Evolutionary conservation across 768 basidiomycete species (phyloP).

Genomic region (Pseudohyphozyma bogoriensis): DNA sequence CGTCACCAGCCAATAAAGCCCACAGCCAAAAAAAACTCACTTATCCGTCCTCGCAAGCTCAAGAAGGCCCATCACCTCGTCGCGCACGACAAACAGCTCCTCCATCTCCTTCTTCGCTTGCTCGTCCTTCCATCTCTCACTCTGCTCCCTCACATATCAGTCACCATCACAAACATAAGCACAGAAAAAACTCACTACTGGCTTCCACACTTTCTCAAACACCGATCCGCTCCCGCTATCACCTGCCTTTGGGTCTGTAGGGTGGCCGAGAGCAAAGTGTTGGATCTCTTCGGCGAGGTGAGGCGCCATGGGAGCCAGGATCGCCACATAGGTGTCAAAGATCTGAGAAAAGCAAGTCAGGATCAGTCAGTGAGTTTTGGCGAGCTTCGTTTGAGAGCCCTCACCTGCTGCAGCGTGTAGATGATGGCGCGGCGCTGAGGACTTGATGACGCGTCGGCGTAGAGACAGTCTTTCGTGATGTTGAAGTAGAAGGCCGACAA

Average conservation of each 20-base stretch:
- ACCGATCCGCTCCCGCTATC: conserved; percentile 45
- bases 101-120: conserved; percentile 55
- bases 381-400: conserved; percentile 17
- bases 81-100: conserved; percentile 52
- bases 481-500: conserved; percentile 89
- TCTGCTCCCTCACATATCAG: conserved; percentile 41
- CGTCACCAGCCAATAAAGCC: neutral
- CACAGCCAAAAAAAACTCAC: conserved; percentile 41
- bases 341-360: conserved; percentile 42
- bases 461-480: conserved; percentile 77
- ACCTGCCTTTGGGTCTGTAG: conserved; percentile 24
- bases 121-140: conserved; percentile 53
- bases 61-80: conserved; percentile 53
- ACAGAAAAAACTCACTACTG: conserved; percentile 47
- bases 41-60: conserved; percentile 68
- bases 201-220: conserved; percentile 61
- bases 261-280: conserved; percentile 30
- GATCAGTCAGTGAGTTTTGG: too few relatives aligned
- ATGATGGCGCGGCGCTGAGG: conserved; percentile 55
- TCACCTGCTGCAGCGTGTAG: conserved; percentile 61
- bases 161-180: too few relatives aligned
- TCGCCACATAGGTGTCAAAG: conserved; percentile 45
- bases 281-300: conserved; percentile 85
- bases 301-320: conserved; percentile 77
- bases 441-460: conserved; percentile 53